Percentiles rank a stretch among this genome's conserved stretches.
Conservation (phyloP, 2,329 filamentous ascomycete genomes). For the Lecanicillium sp. region DNA sequence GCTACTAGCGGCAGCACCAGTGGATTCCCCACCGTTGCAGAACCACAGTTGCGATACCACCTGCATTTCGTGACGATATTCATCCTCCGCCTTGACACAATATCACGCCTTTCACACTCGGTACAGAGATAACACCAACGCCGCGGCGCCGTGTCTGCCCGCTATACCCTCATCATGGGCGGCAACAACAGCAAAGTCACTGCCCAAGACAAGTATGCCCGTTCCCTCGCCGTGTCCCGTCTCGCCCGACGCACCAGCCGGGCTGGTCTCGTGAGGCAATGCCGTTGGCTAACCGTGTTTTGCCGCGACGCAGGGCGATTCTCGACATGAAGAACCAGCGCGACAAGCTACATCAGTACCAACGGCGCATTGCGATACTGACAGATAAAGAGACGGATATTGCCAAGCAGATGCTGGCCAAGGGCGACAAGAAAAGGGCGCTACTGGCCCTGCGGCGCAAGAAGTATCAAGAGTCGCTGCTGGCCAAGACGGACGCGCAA, state of each 20-base stretch:
- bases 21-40: too few species aligned
- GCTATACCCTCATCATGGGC: conserved; percentile 34
- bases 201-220: conserved; percentile 72
- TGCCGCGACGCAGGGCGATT: conserved; percentile 61
- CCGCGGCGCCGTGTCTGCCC: too few species aligned
- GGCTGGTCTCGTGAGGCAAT: conserved; percentile 10
- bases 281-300: conserved; percentile 3
- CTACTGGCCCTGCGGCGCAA: conserved; percentile 85
- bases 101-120: too few species aligned
- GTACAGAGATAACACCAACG: too few species aligned
- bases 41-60: too few species aligned
- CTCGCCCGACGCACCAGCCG: conserved; percentile 2
- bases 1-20: too few species aligned
- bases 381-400: conserved; percentile 83
- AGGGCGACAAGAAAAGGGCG: conserved; percentile 72
- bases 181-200: conserved; percentile 50
- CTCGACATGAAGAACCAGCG: conserved; percentile 96
- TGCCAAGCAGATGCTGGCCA: conserved; percentile 71
- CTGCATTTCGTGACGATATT: too few species aligned
- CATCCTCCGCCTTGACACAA: too few species aligned
- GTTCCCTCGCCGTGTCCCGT: too few species aligned
- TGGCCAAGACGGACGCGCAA: conserved; percentile 84
- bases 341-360: conserved; percentile 94
- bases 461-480: conserved; percentile 90
- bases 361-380: conserved; percentile 77